Conservation (phyloP, 441 rosid genomes). For the Lepidium campestre region DNA sequence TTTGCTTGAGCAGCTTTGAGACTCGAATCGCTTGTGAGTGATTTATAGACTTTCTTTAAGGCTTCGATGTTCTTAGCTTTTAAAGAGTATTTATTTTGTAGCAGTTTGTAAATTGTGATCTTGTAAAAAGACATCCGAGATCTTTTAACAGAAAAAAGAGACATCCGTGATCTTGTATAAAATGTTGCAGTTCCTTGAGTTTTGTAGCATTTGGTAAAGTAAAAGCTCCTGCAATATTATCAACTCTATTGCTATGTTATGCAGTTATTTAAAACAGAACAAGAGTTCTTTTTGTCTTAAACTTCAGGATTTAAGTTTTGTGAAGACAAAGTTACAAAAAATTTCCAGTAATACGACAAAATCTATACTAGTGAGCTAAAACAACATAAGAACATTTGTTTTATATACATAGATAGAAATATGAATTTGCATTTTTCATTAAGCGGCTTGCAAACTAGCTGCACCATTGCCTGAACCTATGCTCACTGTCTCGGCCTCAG, state of each 20-base stretch:
- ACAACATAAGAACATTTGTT: neutral
- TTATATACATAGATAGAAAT: conserved; percentile 3
- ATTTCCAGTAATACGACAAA: neutral
- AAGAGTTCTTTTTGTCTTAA: neutral
- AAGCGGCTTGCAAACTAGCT: conserved; percentile 29
- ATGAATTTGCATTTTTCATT: neutral
- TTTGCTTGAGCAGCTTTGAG: conserved; percentile 73
- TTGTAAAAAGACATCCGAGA: neutral
- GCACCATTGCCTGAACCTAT: conserved; percentile 16
- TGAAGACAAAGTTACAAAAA: conserved; percentile 3
- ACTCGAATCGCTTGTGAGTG: conserved; percentile 69
- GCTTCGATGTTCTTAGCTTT: neutral
- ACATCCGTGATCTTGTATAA: neutral
- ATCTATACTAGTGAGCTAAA: conserved; percentile 1
- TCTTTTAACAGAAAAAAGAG: neutral
- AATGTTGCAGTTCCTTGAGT: neutral
- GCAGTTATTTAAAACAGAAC: neutral
- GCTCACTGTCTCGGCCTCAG: neutral
- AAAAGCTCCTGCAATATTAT: neutral
- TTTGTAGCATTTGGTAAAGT: neutral
- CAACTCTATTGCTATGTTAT: neutral
- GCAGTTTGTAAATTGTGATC: conserved; percentile 7
- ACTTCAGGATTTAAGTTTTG: neutral
- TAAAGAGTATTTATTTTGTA: neutral
- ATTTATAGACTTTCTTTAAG: neutral